Conservation (phyloP, 192 early-diverging fungal genomes). For the Entomortierella parvispora region DNA sequence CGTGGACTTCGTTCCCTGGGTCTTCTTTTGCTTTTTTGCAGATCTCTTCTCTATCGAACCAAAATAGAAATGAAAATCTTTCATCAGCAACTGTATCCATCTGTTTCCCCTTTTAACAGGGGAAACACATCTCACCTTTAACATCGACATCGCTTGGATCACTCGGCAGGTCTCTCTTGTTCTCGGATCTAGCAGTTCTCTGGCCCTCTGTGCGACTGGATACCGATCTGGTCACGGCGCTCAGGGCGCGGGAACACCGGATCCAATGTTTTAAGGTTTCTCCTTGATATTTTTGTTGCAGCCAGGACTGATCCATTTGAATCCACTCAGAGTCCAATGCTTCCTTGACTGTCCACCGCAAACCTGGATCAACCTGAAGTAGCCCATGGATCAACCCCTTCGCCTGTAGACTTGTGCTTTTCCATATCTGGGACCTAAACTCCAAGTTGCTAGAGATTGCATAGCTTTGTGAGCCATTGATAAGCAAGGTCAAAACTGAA, state of each 20-base stretch:
- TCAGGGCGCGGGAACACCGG: not conserved
- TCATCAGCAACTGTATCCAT: not conserved
- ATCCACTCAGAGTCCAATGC: conserved; percentile 70
- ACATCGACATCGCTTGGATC: too few relatives aligned
- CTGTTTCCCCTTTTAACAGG: too few relatives aligned
- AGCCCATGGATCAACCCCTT: conserved; percentile 55
- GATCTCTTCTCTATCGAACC: not conserved
- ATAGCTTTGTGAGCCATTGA: not conserved
- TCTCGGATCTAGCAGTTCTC: too few relatives aligned
- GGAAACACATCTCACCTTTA: too few relatives aligned
- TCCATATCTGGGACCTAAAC: conserved; percentile 41
- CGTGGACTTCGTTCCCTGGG: too few relatives aligned
- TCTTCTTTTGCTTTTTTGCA: too few relatives aligned
- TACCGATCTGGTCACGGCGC: too few relatives aligned
- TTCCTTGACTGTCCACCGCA: conserved; percentile 62
- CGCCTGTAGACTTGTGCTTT: conserved; percentile 53
- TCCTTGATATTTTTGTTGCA: conserved; percentile 57
- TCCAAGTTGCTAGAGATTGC: not conserved
- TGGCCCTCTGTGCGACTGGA: too few relatives aligned
- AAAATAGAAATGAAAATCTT: not conserved
- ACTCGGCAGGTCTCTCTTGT: too few relatives aligned
- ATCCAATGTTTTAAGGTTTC: conserved; percentile 19
- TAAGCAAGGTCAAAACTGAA: not conserved
- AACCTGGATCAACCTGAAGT: conserved; percentile 51
- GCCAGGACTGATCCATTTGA: conserved; percentile 39